A percentile compares a stretch with the other conserved stretches of the same genome.
Conservation (phyloP, 108 stramenopile genomes). For the Cyclotella kingstonii region DNA sequence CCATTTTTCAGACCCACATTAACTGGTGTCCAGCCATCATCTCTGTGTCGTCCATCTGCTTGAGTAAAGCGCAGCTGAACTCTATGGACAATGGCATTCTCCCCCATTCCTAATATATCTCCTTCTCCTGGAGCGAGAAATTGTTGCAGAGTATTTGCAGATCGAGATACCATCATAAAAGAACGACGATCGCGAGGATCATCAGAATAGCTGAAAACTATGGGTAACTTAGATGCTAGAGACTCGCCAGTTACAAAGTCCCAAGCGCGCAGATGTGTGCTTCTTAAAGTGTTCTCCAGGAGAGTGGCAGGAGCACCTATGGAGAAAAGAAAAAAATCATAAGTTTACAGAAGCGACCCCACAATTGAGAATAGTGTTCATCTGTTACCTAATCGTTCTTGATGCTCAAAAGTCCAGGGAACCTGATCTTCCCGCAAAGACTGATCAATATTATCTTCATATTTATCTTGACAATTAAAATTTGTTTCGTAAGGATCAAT, state of each 20-base stretch:
- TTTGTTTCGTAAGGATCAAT: slow-evolving; percentile 11
- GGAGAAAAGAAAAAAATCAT: background rate
- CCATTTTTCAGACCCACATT: slow-evolving; percentile 41
- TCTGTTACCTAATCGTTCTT: slow-evolving; percentile 46
- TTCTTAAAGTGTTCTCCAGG: slow-evolving; percentile 56
- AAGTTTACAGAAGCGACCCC: background rate
- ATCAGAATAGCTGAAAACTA: slow-evolving; percentile 61
- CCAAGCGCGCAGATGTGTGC: slow-evolving; percentile 69
- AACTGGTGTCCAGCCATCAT: slow-evolving; percentile 44
- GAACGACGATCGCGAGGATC: slow-evolving; percentile 63
- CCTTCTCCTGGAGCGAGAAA: slow-evolving; percentile 70
- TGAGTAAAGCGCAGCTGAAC: slow-evolving; percentile 47
- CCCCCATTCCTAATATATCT: slow-evolving; percentile 75
- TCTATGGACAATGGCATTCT: slow-evolving; percentile 74
- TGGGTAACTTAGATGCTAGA: slow-evolving; percentile 57
- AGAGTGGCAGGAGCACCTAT: slow-evolving; percentile 62
- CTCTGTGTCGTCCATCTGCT: slow-evolving; percentile 41
- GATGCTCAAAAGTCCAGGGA: slow-evolving; percentile 70
- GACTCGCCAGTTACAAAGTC: slow-evolving; percentile 74
- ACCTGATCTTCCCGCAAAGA: slow-evolving; percentile 36
- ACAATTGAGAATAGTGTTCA: background rate
- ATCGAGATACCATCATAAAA: slow-evolving; percentile 72
- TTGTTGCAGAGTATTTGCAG: slow-evolving; percentile 57
- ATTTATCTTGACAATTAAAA: too few relatives aligned
- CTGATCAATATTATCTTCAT: slow-evolving; percentile 10